Conservation (phyloP, 306 rosid species). For the Canavalia ensiformis region DNA sequence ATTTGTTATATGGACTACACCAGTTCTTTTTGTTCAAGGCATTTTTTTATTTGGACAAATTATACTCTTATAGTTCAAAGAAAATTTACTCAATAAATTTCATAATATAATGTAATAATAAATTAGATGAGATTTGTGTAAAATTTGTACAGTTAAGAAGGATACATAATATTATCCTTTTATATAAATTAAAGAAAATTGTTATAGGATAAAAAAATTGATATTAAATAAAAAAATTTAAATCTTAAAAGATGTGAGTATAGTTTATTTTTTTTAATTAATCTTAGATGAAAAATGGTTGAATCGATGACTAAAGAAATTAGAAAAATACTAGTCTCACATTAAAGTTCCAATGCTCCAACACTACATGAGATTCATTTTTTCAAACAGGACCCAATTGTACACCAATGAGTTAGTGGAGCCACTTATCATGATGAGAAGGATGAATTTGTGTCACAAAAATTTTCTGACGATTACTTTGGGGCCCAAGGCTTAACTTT, state of each 20-base stretch:
- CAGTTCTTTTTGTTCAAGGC: background rate
- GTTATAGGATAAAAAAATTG: too few relatives aligned
- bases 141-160: background rate
- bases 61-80: too few relatives aligned
- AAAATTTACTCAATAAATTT: too few relatives aligned
- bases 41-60: background rate
- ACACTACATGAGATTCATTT: constrained; percentile 10
- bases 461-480: constrained; percentile 16
- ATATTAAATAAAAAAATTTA: too few relatives aligned
- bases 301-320: too few relatives aligned
- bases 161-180: too few relatives aligned
- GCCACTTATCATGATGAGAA: constrained; percentile 41
- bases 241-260: too few relatives aligned
- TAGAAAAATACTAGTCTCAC: background rate
- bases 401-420: constrained; percentile 39
- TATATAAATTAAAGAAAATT: too few relatives aligned
- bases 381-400: background rate
- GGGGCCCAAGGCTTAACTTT: constrained; percentile 44
- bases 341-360: constrained; percentile 12
- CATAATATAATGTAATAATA: too few relatives aligned
- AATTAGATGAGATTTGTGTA: too few relatives aligned
- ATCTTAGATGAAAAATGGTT: background rate
- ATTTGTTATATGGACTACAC: background rate
- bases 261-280: background rate
- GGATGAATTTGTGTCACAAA: constrained; percentile 19